These are phyloP conservation scores for Cydonia oblonga DNA, from an alignment of 331 rosid species.

Conservation along the genomic window DNA sequence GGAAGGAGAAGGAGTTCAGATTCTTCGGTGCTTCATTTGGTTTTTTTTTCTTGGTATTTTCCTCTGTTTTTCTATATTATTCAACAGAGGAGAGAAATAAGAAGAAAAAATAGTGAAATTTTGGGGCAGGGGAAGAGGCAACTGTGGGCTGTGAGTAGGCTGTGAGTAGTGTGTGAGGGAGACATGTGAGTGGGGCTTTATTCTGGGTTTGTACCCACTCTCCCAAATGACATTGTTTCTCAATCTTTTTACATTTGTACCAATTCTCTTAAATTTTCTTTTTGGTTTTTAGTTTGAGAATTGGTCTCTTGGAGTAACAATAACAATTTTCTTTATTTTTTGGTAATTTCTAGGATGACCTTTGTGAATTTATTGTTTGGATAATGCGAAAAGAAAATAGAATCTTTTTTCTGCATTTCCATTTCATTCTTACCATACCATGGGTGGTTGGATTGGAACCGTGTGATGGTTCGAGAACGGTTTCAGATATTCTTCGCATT, in stretches of 20 bases:
- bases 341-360: background rate
- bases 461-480: no score
- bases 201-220: conserved; percentile 21
- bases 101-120: conserved; percentile 17
- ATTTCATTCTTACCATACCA: no score
- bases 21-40: conserved; percentile 14
- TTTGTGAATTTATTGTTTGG: background rate
- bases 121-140: conserved; percentile 16
- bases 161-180: conserved; percentile 10
- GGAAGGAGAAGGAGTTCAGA: conserved; percentile 16
- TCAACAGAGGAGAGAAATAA: conserved; percentile 24
- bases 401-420: no score
- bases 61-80: conserved; percentile 47
- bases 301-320: no score
- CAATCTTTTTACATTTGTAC: conserved; percentile 15
- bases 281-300: background rate
- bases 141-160: background rate
- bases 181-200: conserved; percentile 35
- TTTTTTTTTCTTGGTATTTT: conserved; percentile 4
- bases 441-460: no score
- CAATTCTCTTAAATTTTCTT: background rate
- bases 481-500: no score
- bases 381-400: background rate
- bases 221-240: background rate
- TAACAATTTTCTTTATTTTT: background rate